Evolutionary conservation across 495 filamentous ascomycete genomes (phyloP), one percentile per base, ranked within the genome.

Genomic region (Penicillium longicatenatum): DNA sequence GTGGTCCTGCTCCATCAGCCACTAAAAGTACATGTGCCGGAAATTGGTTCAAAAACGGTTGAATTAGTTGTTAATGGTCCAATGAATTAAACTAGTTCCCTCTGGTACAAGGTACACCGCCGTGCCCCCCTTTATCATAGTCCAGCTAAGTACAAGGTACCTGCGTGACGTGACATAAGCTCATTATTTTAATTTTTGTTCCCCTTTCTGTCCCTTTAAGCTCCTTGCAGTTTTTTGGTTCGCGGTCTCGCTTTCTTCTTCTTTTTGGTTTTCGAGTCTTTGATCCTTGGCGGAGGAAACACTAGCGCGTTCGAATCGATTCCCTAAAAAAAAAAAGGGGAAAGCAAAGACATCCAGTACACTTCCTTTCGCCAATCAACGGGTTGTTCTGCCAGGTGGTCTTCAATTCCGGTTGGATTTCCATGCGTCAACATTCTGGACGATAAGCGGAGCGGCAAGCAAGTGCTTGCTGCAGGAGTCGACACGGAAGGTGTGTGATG

Each of bases 391-490:
- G 68, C 62, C 61, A 68, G 62, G 62, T 70, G 59, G 47, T 67
- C 55, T 57, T 61, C 60, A 55, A 56, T 59, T 60, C 55, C 62
- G 46, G 59, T 69, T 69, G 63, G 64, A 72, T 69, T 75, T 77
- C 73, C 77, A 78, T 78, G 77, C 75, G 74, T 78, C 75, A 76
- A 70, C 68, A 80, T 80, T 80, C 70, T 76, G 72, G 77, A 75
- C 72, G 59, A 74, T 79, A 79, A 76, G 65, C 66, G 71, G 73
- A 75, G 77, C 77, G 74, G 77, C 77, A 80, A 80, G 77, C 77
- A 74, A 73, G 70, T 75, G 77, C 77, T 80, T 80, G 77, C 77
- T 80, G 76, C 76, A 75, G 73, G 68, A 75, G 73, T 74, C 76
- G 75, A 78, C 69, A 78, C 76, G 77, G 77, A 79, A 77, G 73